Conservation (phyloP, 257 asterid genomes). For the Penstemon eatonii region DNA sequence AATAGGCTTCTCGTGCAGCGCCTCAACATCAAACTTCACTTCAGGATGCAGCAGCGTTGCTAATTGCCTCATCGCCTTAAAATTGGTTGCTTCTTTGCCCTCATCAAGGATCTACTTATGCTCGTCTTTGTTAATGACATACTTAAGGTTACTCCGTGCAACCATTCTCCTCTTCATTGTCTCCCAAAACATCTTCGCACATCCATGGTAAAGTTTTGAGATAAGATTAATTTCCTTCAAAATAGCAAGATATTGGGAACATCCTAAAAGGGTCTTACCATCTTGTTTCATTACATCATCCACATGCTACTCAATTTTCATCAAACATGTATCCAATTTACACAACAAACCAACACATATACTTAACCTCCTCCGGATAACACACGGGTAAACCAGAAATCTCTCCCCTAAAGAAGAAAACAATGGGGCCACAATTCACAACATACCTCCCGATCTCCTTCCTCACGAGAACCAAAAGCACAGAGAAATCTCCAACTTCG, state of each 20-base stretch:
- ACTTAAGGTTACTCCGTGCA: conserved; percentile 59
- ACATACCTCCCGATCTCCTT: conserved; percentile 35
- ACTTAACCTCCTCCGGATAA: conserved; percentile 41
- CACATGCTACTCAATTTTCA: conserved; percentile 52
- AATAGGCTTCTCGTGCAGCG: conserved; percentile 89
- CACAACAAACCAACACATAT: conserved; percentile 49
- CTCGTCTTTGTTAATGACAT: conserved; percentile 71
- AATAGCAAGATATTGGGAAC: conserved; percentile 62
- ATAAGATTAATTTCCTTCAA: conserved; percentile 66
- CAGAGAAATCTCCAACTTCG: conserved; percentile 61
- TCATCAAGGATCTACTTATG: conserved; percentile 71
- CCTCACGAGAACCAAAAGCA: conserved; percentile 46
- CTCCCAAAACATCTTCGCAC: conserved; percentile 65
- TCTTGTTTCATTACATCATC: conserved; percentile 37
- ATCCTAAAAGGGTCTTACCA: conserved; percentile 27
- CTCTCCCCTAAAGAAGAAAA: conserved; percentile 40
- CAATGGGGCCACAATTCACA: conserved; percentile 31
- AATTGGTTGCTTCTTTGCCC: conserved; percentile 73
- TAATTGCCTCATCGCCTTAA: conserved; percentile 81
- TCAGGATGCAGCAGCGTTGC: conserved; percentile 83
- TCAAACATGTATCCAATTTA: conserved; percentile 53
- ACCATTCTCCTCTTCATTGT: conserved; percentile 54
- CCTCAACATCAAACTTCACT: conserved; percentile 81
- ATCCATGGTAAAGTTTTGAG: conserved; percentile 56
- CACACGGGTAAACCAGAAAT: conserved; percentile 29